Base-by-base conservation (phyloP, 805 yeast species). In the Candida odintsovae region DNA sequence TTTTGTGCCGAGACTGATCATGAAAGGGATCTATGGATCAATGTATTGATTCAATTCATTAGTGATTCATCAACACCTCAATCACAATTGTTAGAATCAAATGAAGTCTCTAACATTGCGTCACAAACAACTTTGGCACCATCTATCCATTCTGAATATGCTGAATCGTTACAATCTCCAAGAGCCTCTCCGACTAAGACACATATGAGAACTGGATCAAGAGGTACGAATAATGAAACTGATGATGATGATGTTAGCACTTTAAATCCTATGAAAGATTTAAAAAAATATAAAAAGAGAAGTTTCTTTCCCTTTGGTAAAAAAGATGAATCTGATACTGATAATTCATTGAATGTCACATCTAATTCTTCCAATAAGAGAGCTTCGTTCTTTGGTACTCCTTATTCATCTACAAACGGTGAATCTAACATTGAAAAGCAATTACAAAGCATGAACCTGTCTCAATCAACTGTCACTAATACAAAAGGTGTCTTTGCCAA, bases 1-100 rank as follows among this genome's bases (percentile, higher is more conserved):
- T 75, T 89, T 44, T 87, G 95, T 63, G 84, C 94, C 2, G 95
- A 90, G 61, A 80, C 84, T 9, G 84, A 84, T 40, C 75, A 71
- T 23, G 96, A 89, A 58, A 73, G 92, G 47, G 90, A 84, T 56
- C 68, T 68, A 10, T 86, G 95, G 94, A 77, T 86, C 9, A 72
- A 76, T 16, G 69, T 69, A 0, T 54, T 76, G 15, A 62, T 72
- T 28, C 68, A 65, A 38, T 55, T 62, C 35, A 57, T 61, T 3
- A 64, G 61, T n/a, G 56, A 55, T 36, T 12, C 20, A 33, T 6
- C 11, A 9, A 33, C 36, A 3, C 36, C 36, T 16, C 18, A n/a
- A 9, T 33, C 36, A 16, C 18, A 33, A 33, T 16, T 16, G 5
- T 36, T 20, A 19, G 23, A 36, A 19, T 4, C 23, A 10, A 26